Evolutionary conservation across 179 eudicot genomes (phyloP).

Genomic region (Silene noctiflora): DNA sequence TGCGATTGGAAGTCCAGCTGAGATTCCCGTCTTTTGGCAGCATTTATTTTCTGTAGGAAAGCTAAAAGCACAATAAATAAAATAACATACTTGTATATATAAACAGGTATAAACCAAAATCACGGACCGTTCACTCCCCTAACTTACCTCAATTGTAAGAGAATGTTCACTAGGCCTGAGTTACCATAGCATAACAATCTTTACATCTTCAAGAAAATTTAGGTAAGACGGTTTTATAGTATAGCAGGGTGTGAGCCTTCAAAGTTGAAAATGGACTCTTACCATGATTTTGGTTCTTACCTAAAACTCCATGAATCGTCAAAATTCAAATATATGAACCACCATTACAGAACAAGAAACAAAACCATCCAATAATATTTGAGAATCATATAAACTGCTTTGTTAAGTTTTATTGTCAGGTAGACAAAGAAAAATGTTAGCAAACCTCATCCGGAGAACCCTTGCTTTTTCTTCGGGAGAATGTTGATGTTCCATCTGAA

Average conservation of each 20-base stretch:
- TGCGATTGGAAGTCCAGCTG: constrained; percentile 8
- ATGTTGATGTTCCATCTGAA: not conserved
- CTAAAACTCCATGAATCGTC: not conserved
- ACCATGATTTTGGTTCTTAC: not conserved
- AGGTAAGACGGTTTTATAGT: too few species aligned
- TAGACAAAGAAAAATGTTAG: not conserved
- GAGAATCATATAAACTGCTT: too few species aligned
- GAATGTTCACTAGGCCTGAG: not conserved
- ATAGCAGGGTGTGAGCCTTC: not conserved
- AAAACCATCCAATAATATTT: not conserved
- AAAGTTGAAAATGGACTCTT: not conserved
- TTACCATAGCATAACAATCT: not conserved
- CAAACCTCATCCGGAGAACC: not conserved
- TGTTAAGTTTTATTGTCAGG: too few species aligned
- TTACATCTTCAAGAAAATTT: too few species aligned
- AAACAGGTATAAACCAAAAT: not conserved
- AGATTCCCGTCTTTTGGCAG: not conserved
- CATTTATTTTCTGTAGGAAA: not conserved
- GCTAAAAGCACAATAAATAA: not conserved
- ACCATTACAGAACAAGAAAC: not conserved
- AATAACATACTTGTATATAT: not conserved
- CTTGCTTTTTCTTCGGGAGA: not conserved
- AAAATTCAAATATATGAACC: not conserved
- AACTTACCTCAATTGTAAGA: not conserved
- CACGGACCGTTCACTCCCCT: not conserved